A percentile compares a stretch with the other conserved stretches of the same genome.
These are phyloP conservation scores for Phialophora verrucosa DNA, from an alignment of 2,329 filamentous ascomycete species.

Conservation along the genomic window DNA sequence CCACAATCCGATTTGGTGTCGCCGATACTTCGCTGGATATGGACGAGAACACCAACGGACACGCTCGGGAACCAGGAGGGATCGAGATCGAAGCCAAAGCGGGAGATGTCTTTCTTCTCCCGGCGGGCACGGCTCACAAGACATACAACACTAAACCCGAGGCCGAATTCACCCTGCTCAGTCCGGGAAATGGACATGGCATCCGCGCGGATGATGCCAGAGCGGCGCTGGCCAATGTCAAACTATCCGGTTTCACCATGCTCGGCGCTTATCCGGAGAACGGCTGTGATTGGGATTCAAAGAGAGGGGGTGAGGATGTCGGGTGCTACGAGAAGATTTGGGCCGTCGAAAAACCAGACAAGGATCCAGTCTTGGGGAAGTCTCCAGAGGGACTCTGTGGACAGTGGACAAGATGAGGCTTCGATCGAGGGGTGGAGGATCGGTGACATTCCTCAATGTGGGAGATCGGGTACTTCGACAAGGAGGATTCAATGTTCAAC, in stretches of 20 bases:
- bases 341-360: constrained; percentile 51
- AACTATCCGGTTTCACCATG: constrained; percentile 59
- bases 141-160: constrained; percentile 53
- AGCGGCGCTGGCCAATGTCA: constrained; percentile 45
- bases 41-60: constrained; percentile 49
- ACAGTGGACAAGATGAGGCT: constrained; percentile 41
- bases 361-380: constrained; percentile 57
- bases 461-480: too few relatives aligned
- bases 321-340: constrained; percentile 53
- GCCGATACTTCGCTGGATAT: constrained; percentile 53
- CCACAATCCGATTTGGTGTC: constrained; percentile 61
- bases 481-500: too few relatives aligned
- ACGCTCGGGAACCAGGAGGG: constrained; percentile 53
- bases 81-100: constrained; percentile 55
- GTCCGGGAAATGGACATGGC: constrained; percentile 51
- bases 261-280: constrained; percentile 61
- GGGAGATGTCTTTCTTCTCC: constrained; percentile 65
- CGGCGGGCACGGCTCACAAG: constrained; percentile 63
- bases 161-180: constrained; percentile 49
- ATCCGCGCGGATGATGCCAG: constrained; percentile 44
- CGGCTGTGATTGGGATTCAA: constrained; percentile 57
- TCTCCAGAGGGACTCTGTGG: constrained; percentile 46
- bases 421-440: too few relatives aligned
- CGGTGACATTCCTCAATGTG: too few relatives aligned
- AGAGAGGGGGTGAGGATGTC: constrained; percentile 51